phyloP scores from a whole-genome alignment of 805 yeast species.

The Isabelozyma rhagii region DNA sequence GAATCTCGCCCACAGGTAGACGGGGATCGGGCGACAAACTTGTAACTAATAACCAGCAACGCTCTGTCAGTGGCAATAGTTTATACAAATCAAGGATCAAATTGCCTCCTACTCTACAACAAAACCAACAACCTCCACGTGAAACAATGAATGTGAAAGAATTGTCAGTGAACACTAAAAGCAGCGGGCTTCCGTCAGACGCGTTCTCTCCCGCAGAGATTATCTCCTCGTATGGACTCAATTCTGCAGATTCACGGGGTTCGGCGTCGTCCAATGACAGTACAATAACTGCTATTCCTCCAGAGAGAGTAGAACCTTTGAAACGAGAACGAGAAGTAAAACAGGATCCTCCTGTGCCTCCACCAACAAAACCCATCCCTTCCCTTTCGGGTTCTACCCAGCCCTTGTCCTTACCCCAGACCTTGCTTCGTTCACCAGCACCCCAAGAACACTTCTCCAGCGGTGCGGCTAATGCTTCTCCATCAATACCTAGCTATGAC shows the following conservation, averaged over 20 bases:
- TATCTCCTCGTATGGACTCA: not conserved
- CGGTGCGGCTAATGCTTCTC: not conserved
- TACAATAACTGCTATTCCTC: too few relatives aligned
- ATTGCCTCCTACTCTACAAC: constrained; percentile 24
- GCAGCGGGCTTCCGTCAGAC: not conserved
- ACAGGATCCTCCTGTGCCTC: not conserved
- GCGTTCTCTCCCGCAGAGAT: not conserved
- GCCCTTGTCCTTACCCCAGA: not conserved
- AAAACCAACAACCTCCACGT: not conserved
- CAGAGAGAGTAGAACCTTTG: too few relatives aligned
- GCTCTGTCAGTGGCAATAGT: constrained; percentile 19
- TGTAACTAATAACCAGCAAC: constrained; percentile 4
- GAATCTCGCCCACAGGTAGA: not conserved
- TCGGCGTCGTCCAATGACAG: not conserved
- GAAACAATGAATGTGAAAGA: not conserved
- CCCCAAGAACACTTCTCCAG: not conserved
- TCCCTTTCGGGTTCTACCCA: not conserved
- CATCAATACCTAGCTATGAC: not conserved
- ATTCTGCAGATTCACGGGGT: not conserved
- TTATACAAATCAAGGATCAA: constrained; percentile 31
- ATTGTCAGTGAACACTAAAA: not conserved
- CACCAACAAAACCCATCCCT: not conserved
- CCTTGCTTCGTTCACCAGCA: not conserved
- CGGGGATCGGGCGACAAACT: not conserved
- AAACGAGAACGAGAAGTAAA: too few relatives aligned